Base-by-base conservation (phyloP, 75 land plant species). In the Pseudotsuga menziesii region DNA sequence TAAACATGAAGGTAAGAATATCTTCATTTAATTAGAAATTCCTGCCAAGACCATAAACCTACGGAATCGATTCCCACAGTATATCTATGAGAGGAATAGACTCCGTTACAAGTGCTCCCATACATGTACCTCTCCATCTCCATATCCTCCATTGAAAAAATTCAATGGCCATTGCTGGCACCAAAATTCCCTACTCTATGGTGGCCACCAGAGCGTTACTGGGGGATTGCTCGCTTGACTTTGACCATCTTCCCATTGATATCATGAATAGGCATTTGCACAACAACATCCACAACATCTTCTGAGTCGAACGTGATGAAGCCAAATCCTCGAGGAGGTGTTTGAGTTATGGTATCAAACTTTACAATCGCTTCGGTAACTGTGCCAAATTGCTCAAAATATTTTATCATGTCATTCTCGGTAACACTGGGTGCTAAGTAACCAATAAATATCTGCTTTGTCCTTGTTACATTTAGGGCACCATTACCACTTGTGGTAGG, bases 231-330 rank as follows among this genome's bases (percentile, higher is more conserved):
- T 29, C 90, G 75, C 83, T 96, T 96, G 9, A 96, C 99, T 83
- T 96, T 97, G 66, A 96, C 99, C 91, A 92, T 87, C 80, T 96
- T 96, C 3, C 92, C 99, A 79, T 92, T 96, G 23, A 96, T 93
- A 78, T 96, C 94, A 82, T 96, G 97, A 80, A 96, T 92, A n/a
- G 94, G 87, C 73, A 87, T 94, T 48, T 76, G 74, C 66, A 96
- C 76, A 16, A 90, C 99, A 63, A 80, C 88, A 11, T 96, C 99
- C 66, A 96, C 95, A 36, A 93, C 88, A 77, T 96, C 97, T 80
- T 96, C 97, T 23, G 93, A 89, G 77, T 92, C 99, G 79, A 78
- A 96, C 61, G 94, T 96, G 69, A 94, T 89, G 80, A 86, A 86
- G 61, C 86, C 88, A 84, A 86, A 86, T 56, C 88, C 88, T 15